phyloP scores from a whole-genome alignment of 2,329 filamentous ascomycete species.

The Thielaviopsis populi region DNA sequence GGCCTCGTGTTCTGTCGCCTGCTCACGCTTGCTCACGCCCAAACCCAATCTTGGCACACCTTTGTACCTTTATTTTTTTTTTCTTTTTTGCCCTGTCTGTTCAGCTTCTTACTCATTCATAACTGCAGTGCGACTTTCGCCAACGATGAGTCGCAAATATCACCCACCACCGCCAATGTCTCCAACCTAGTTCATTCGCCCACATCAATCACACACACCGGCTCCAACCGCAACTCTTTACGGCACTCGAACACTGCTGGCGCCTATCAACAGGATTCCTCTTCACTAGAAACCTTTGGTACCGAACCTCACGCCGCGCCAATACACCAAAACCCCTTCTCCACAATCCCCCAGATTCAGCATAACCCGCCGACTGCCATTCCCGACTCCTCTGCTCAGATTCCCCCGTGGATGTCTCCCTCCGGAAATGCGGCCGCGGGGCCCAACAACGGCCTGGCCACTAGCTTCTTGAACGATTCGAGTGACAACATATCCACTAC shows the following conservation, averaged over 20 bases:
- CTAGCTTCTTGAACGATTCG: slow-evolving; percentile 61
- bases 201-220: not conserved
- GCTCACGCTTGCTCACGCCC: not conserved
- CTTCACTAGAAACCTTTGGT: slow-evolving; percentile 42
- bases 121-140: slow-evolving; percentile 21
- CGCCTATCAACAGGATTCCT: not conserved
- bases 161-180: slow-evolving; percentile 33
- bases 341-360: slow-evolving; percentile 41
- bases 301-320: slow-evolving; percentile 16
- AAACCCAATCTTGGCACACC: slow-evolving; percentile 22
- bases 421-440: slow-evolving; percentile 19
- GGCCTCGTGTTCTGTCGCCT: not conserved
- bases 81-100: not conserved
- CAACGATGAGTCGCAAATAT: slow-evolving; percentile 32
- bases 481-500: slow-evolving; percentile 49
- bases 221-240: slow-evolving; percentile 27
- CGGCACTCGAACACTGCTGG: slow-evolving; percentile 19
- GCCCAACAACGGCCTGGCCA: slow-evolving; percentile 28
- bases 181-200: slow-evolving; percentile 31
- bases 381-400: slow-evolving; percentile 37
- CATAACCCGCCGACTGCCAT: slow-evolving; percentile 43
- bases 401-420: slow-evolving; percentile 42
- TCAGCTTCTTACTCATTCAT: not conserved
- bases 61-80: too few relatives aligned
- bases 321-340: not conserved